A percentile compares a stretch with the other conserved stretches of the same genome.
These are phyloP conservation scores for Kuraishia piskuri DNA, from an alignment of 805 yeast genomes.

Conservation along the genomic window DNA sequence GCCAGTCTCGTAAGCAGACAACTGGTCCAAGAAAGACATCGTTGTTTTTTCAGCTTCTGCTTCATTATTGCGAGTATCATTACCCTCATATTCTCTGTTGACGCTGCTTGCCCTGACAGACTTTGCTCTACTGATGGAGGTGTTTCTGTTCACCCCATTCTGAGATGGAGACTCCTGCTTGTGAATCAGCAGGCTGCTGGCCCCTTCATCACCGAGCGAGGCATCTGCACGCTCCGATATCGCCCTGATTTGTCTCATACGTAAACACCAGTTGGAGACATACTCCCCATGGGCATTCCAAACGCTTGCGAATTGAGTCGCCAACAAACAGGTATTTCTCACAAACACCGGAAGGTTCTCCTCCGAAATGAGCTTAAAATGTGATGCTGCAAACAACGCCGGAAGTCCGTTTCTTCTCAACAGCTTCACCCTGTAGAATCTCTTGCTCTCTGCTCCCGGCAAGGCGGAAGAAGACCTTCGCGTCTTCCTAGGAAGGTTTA, in stretches of 20 bases:
- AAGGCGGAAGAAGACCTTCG: slow-evolving; percentile 22
- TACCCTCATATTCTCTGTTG: not conserved
- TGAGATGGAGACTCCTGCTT: slow-evolving; percentile 1
- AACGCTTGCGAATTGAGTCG: slow-evolving; percentile 64
- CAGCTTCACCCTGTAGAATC: slow-evolving; percentile 52
- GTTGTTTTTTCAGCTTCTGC: slow-evolving; percentile 1
- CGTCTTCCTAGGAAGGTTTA: not conserved
- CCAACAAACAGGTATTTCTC: slow-evolving; percentile 55
- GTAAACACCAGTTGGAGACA: slow-evolving; percentile 58
- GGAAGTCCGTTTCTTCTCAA: slow-evolving; percentile 65
- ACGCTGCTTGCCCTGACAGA: not conserved
- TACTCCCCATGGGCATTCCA: slow-evolving; percentile 59
- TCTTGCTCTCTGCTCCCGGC: slow-evolving; percentile 9
- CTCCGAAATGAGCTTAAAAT: slow-evolving; percentile 60
- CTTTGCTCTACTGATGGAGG: not conserved
- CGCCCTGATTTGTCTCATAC: slow-evolving; percentile 45
- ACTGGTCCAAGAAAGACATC: slow-evolving; percentile 8
- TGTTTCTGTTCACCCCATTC: not conserved
- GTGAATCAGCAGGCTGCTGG: not conserved
- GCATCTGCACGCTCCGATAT: not conserved
- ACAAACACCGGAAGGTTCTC: slow-evolving; percentile 54
- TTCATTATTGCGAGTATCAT: not conserved
- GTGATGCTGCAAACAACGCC: slow-evolving; percentile 67
- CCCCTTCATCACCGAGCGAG: not conserved
- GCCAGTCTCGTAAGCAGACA: slow-evolving; percentile 1